These are phyloP conservation scores for Fusarium sp. DNA, from an alignment of 2,329 filamentous ascomycete species.

Conservation along the genomic window DNA sequence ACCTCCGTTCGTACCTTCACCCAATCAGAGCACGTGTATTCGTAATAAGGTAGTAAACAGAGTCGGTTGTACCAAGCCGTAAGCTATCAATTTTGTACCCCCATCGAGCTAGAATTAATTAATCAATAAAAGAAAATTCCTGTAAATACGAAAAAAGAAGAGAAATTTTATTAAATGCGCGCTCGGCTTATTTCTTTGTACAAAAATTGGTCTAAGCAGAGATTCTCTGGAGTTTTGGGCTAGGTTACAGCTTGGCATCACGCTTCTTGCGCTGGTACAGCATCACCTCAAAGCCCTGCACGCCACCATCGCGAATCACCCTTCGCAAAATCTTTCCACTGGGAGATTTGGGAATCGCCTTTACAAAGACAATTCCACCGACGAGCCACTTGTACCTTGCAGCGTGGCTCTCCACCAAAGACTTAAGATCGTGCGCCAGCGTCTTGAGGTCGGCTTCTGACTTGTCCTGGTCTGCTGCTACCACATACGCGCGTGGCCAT, in stretches of 20 bases:
- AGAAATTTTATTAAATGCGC: constrained; percentile 6
- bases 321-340: constrained; percentile 63
- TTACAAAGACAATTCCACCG: constrained; percentile 77
- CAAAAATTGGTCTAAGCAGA: not conserved
- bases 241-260: constrained; percentile 35
- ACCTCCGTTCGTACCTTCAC: not conserved
- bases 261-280: constrained; percentile 47
- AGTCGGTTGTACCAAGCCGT: not conserved
- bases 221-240: not conserved
- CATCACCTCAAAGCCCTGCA: constrained; percentile 50
- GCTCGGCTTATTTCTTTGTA: not conserved
- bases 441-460: constrained; percentile 56
- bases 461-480: constrained; percentile 50
- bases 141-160: not conserved
- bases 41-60: constrained; percentile 50
- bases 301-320: constrained; percentile 57
- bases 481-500: constrained; percentile 72
- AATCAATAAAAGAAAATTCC: not conserved
- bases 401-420: constrained; percentile 69
- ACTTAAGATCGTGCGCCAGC: constrained; percentile 66
- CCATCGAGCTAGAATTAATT: constrained; percentile 3
- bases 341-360: constrained; percentile 78
- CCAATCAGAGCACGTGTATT: constrained; percentile 52
- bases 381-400: constrained; percentile 75
- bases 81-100: not conserved